Evolutionary conservation across 768 basidiomycete genomes (phyloP).

Genomic region (Amanita jacksonii): DNA sequence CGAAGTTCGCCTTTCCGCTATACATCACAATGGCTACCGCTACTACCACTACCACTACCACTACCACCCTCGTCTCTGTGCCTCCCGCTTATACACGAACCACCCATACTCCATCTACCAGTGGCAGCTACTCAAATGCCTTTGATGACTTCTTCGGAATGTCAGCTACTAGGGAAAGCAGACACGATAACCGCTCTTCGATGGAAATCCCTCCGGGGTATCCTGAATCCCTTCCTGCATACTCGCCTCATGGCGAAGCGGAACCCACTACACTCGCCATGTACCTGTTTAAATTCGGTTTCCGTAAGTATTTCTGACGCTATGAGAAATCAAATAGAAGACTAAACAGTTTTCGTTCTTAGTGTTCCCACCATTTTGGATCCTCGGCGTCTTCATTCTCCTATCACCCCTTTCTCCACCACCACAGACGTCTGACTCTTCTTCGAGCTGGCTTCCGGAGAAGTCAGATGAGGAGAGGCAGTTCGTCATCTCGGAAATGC

Average conservation of each 20-base stretch:
- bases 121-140: not conserved
- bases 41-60: too few relatives aligned
- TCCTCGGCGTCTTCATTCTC: conserved; percentile 47
- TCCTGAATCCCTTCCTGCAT: conserved; percentile 28
- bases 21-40: too few relatives aligned
- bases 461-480: conserved; percentile 44
- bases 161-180: not conserved
- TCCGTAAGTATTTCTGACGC: conserved; percentile 31
- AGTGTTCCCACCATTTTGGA: conserved; percentile 61
- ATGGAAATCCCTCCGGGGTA: conserved; percentile 32
- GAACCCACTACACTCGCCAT: conserved; percentile 49
- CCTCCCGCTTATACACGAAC: not conserved
- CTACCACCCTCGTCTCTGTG: not conserved
- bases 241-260: conserved; percentile 20
- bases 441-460: conserved; percentile 42
- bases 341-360: not conserved
- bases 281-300: conserved; percentile 56
- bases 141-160: conserved; percentile 5
- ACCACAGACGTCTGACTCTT: conserved; percentile 16
- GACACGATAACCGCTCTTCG: not conserved
- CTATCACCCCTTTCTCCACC: conserved; percentile 41
- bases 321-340: not conserved
- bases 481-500: conserved; percentile 36
- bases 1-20: too few relatives aligned
- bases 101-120: not conserved